Base-by-base conservation (phyloP, 148 eudicot species). In the Rhododendron molle region DNA sequence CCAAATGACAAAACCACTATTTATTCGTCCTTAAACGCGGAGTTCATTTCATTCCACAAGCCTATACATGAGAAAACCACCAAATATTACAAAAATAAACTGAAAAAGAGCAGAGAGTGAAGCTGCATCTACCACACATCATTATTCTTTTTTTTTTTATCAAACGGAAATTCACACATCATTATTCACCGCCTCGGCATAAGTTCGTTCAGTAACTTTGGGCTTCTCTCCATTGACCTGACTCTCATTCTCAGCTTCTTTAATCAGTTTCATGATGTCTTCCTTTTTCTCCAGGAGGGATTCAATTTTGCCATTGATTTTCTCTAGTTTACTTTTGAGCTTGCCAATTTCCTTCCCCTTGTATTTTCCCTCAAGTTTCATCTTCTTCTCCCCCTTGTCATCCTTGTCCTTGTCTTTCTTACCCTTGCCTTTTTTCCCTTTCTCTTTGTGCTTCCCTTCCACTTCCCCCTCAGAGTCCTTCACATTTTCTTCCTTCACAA, bases 231-330 rank as follows among this genome's bases (percentile, higher is more conserved):
- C 88, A 82, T 83, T 38, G 1, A 36, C 90, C 52, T 23, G 60
- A 56, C 76, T 92, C 87, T 87, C 87, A 67, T 87, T 92, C 88
- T 90, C 94, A 1, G 88, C 88, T 80, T 92, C 94, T 81, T 93
- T 91, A 21, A 95, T 90, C 76, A 86, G 85, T 81, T 34, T 89
- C 86, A 90, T n/a, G 32, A 95, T 88, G 80, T 88, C 88, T 50
- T 89, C 93, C 78, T 94, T 95, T 80, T 94, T 81, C 74, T 92
- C 85, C 13, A 93, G 83, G 80, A 95, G 94, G n/a, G 91, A 89
- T 88, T 93, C 97, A 56, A 95, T 90, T 89, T 95, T 91, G 58
- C 90, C 88, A n/a, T 92, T 89, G 86, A 95, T 87, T 83, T 92
- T 93, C 76, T 93, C 97, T 34, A 93, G 77, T 88, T 92, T 93